A percentile compares a stretch with the other conserved stretches of the same genome.
Conservation (phyloP, 176 grass and related monocot genomes). For the Ananas comosus region DNA sequence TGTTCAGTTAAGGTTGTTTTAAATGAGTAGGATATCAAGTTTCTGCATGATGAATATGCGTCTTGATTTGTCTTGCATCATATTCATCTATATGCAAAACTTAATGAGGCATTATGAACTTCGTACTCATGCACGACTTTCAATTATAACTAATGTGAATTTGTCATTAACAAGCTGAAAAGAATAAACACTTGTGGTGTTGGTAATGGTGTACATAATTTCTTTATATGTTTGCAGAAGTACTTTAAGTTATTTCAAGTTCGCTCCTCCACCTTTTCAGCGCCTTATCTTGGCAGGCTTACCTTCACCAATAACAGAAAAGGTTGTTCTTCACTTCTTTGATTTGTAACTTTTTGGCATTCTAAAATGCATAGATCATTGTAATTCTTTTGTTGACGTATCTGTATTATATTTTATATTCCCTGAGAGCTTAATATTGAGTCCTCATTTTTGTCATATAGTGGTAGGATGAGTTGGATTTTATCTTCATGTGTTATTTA, state of each 20-base stretch:
- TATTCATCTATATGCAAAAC: no score
- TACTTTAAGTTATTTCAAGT: constrained; percentile 69
- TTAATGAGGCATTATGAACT: no score
- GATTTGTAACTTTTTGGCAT: not conserved
- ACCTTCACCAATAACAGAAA: constrained; percentile 19
- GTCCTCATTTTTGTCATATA: not conserved
- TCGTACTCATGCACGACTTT: no score
- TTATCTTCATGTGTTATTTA: not conserved
- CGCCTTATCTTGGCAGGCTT: constrained; percentile 34
- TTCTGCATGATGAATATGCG: no score
- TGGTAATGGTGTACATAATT: constrained; percentile 12
- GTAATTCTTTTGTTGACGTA: not conserved
- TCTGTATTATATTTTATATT: not conserved
- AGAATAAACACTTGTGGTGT: not conserved
- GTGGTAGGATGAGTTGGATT: not conserved
- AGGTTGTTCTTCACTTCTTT: constrained; percentile 33
- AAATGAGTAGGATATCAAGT: no score
- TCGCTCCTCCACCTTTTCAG: constrained; percentile 61
- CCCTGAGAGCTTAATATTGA: no score
- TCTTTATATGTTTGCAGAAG: constrained; percentile 29
- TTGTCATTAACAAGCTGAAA: not conserved
- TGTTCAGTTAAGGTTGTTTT: no score
- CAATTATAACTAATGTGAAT: not conserved
- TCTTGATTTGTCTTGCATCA: no score
- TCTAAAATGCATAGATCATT: not conserved